A percentile compares a stretch with the other conserved stretches of the same genome.
phyloP scores from a whole-genome alignment of 1,139 yeast species.

The Lodderomyces oxycetoniae region DNA sequence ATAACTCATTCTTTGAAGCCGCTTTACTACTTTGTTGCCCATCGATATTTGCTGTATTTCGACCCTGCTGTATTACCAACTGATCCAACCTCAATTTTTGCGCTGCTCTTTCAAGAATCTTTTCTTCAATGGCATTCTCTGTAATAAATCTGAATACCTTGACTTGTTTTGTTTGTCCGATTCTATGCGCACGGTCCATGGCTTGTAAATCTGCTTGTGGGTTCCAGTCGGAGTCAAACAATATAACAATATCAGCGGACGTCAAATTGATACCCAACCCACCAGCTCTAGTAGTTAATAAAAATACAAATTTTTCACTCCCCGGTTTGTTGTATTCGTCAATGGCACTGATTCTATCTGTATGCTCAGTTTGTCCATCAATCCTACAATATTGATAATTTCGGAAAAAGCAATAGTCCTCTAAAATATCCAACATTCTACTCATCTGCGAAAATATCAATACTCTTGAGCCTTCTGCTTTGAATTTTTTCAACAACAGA shows the following conservation, averaged over 20 bases:
- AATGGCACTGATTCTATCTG: constrained; percentile 68
- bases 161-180: constrained; percentile 80
- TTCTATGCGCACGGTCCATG: constrained; percentile 85
- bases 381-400: constrained; percentile 68
- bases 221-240: constrained; percentile 81
- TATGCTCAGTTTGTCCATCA: constrained; percentile 78
- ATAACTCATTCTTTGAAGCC: constrained; percentile 62
- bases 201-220: constrained; percentile 87
- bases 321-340: constrained; percentile 73
- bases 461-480: constrained; percentile 68
- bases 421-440: constrained; percentile 71
- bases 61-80: constrained; percentile 75
- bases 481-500: constrained; percentile 56
- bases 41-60: constrained; percentile 36
- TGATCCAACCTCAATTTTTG: constrained; percentile 76
- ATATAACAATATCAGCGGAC: constrained; percentile 67
- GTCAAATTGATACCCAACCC: constrained; percentile 82
- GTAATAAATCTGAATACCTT: constrained; percentile 72
- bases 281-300: constrained; percentile 79
- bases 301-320: constrained; percentile 63
- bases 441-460: constrained; percentile 80
- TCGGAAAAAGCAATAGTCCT: constrained; percentile 70
- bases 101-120: constrained; percentile 73
- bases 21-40: constrained; percentile 39
- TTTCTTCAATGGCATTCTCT: constrained; percentile 77